Base-by-base conservation (phyloP, 139 green algal species). In the Coelastrella sp. region DNA sequence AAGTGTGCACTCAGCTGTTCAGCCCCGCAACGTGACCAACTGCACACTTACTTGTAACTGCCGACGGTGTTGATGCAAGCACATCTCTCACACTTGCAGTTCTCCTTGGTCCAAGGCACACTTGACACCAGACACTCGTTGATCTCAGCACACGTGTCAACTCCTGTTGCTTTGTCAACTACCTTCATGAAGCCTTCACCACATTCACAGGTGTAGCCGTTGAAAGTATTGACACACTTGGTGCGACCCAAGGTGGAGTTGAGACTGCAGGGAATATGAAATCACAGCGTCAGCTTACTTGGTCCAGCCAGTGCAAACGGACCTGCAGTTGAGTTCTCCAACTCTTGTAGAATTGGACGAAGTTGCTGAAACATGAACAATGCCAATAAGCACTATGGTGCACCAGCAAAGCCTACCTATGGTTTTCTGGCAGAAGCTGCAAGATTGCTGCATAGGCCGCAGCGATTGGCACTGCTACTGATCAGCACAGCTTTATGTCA, bases 201-300 rank as follows among this genome's bases (percentile, higher is more conserved):
- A 88, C 97, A 99, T 20, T 95, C 92, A 92, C 97, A 99, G 56
- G 93, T 91, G 83, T 96, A 98, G 57, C 95, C 96, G 0, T 81
- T 68, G 83, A 99, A 98, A 3, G 96, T 98, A 93, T 98, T 95
- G 32, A 96, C 78, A 89, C 96, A 98, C 58, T 91, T 66, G 11
- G 95, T 98, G 90, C 93, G 95, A 68, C 94, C 95, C 54, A 92
- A 78, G 0, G 83, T 93, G 81, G 89, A 88, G 94, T 89, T 93
- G 23, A 87, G 47, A 76, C 76, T 88, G 75, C 68, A 68, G 58
- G 20, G 14, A 58, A 13, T 57, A 19, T 14, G 10, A 17, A 10
- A 68, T 17, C 7, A 7, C 7, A 68, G 61, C 7, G 61, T 10
- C 7, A 68, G 61, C n/a, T n/a, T n/a, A n/a, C n/a, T n/a, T n/a